phyloP scores from a whole-genome alignment of 495 filamentous ascomycete species.

The Penicillium simplicissimum region DNA sequence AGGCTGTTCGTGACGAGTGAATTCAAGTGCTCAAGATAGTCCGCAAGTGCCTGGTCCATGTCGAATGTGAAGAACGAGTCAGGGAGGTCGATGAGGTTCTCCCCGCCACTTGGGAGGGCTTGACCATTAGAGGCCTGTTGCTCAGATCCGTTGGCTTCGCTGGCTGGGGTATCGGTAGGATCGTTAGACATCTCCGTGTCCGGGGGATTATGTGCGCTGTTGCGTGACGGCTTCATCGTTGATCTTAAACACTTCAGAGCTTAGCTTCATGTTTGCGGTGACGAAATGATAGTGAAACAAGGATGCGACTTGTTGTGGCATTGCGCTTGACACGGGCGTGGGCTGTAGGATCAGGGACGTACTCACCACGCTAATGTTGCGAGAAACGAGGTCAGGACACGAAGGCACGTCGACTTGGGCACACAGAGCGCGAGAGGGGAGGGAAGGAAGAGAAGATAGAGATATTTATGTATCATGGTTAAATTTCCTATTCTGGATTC shows the following conservation, averaged over 20 bases:
- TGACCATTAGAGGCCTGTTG: not conserved
- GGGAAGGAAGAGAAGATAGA: not conserved
- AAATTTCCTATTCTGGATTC: not conserved
- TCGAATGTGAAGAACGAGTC: not conserved
- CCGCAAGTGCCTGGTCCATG: too few relatives aligned
- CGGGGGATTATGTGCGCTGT: too few relatives aligned
- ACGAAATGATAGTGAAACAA: not conserved
- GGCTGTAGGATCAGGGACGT: constrained; percentile 2
- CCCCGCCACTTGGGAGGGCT: not conserved
- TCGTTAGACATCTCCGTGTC: not conserved
- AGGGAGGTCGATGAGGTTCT: not conserved
- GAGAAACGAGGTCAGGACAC: not conserved
- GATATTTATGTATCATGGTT: not conserved
- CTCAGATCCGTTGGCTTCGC: not conserved
- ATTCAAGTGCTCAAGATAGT: too few relatives aligned
- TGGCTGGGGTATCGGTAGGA: not conserved
- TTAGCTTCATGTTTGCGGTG: not conserved
- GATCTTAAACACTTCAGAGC: not conserved
- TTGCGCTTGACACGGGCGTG: not conserved
- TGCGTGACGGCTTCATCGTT: not conserved
- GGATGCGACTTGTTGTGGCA: not conserved
- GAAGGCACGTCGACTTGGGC: not conserved
- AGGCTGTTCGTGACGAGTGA: too few relatives aligned
- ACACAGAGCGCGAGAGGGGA: not conserved
- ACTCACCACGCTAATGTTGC: not conserved